A percentile compares a stretch with the other conserved stretches of the same genome.
Evolutionary conservation across 768 basidiomycete genomes (phyloP).

Genomic region (Mycena galopus): DNA sequence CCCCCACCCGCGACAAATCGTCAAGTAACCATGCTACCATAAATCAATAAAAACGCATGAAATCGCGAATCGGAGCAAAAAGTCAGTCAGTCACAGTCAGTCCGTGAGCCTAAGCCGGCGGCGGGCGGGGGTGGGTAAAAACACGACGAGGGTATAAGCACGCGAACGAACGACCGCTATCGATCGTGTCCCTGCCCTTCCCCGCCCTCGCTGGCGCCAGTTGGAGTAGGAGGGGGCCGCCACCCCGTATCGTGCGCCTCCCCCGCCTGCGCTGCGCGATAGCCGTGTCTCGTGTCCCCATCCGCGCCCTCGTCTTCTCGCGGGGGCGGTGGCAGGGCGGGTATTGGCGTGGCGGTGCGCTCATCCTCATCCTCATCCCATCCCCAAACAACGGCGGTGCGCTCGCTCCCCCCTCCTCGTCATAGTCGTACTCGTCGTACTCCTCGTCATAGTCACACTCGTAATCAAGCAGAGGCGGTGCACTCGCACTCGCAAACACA

Average conservation of each 20-base stretch:
- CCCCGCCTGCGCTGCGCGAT: background rate
- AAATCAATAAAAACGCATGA: too few species aligned
- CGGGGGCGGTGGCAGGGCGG: background rate
- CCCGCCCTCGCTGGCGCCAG: too few species aligned
- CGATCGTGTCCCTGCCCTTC: too few species aligned
- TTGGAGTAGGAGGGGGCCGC: too few species aligned
- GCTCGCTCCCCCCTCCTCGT: background rate
- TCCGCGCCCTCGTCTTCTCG: background rate
- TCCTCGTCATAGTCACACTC: background rate
- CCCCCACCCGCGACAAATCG: too few species aligned
- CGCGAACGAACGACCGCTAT: too few species aligned
- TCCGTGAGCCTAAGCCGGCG: too few species aligned
- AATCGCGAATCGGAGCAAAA: too few species aligned
- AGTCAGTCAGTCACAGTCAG: too few species aligned
- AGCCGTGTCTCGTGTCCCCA: background rate
- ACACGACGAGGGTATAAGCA: too few species aligned
- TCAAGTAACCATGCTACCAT: too few species aligned
- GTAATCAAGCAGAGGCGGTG: constrained; percentile 17
- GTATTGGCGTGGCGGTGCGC: background rate
- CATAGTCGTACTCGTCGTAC: background rate
- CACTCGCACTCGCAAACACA: background rate
- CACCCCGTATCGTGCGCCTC: constrained; percentile 34
- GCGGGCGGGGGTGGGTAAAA: too few species aligned
- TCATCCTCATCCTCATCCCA: background rate
- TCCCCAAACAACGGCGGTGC: background rate